Conservation (phyloP, 306 rosid species). For the Trichosanthes truncata region DNA sequence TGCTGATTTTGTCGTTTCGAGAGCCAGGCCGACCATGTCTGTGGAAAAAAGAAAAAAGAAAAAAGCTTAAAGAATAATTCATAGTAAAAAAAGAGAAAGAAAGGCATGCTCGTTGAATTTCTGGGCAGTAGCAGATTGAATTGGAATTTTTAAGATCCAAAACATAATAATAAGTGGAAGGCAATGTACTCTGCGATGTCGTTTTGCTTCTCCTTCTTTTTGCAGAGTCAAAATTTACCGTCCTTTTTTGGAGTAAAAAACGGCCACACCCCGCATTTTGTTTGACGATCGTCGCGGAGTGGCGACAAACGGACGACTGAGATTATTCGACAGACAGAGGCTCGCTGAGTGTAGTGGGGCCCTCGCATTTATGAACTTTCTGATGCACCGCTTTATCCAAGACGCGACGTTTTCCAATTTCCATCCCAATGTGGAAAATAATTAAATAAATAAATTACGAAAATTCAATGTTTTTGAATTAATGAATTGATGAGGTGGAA, state of each 20-base stretch:
- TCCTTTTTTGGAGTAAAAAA: not conserved
- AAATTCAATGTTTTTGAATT: too few relatives aligned
- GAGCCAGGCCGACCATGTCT: slow-evolving; percentile 2
- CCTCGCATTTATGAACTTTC: not conserved
- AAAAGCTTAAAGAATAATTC: not conserved
- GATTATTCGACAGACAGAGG: not conserved
- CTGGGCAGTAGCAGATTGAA: not conserved
- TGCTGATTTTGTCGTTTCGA: not conserved
- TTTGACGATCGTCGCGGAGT: not conserved
- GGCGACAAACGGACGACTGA: slow-evolving; percentile 1
- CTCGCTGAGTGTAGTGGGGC: not conserved
- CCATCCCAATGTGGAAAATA: not conserved
- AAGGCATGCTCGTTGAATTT: not conserved
- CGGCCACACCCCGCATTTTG: not conserved
- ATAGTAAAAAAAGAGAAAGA: not conserved
- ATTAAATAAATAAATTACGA: not conserved
- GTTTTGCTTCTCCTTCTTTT: not conserved
- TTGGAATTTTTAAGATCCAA: not conserved
- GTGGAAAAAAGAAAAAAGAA: not conserved
- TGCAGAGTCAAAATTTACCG: not conserved
- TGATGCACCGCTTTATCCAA: not conserved
- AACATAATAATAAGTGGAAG: not conserved
- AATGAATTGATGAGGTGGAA: not conserved
- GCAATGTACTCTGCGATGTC: not conserved
- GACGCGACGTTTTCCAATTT: not conserved